These are phyloP conservation scores for Cystobasidium onofrii DNA, from an alignment of 768 basidiomycete species.

Conservation along the genomic window DNA sequence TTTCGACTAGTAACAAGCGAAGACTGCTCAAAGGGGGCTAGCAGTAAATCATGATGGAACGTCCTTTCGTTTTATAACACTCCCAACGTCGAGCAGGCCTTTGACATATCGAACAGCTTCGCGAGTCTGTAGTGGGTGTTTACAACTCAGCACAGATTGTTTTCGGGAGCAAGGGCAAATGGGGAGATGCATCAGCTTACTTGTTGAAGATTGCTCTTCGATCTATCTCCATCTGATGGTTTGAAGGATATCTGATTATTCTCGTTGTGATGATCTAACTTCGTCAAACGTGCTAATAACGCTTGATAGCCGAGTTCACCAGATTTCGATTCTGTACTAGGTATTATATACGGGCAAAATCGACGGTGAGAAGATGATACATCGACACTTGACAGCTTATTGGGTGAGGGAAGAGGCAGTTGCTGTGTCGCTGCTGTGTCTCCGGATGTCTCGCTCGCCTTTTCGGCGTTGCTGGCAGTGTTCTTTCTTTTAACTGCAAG, in stretches of 20 bases:
- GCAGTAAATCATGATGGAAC: neutral
- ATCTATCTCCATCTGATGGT: neutral
- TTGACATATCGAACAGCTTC: neutral
- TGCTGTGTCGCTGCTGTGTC: neutral
- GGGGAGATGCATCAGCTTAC: neutral
- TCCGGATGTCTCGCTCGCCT: too few species aligned
- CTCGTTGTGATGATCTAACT: neutral
- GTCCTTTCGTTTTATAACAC: neutral
- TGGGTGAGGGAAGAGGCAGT: neutral
- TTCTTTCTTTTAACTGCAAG: neutral
- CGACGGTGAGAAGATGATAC: neutral
- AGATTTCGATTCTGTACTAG: neutral
- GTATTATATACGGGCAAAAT: neutral
- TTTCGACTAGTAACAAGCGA: neutral
- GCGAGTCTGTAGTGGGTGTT: neutral
- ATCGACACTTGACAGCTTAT: neutral
- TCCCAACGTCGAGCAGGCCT: neutral
- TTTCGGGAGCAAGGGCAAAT: neutral
- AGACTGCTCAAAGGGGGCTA: neutral
- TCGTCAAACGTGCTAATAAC: neutral
- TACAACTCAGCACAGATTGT: too few species aligned
- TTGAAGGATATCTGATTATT: neutral
- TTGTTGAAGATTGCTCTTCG: neutral
- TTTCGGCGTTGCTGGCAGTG: too few species aligned
- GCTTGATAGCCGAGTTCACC: conserved; percentile 1